Evolutionary conservation across 148 eudicot species (phyloP).

Genomic region (Persicaria maculosa): DNA sequence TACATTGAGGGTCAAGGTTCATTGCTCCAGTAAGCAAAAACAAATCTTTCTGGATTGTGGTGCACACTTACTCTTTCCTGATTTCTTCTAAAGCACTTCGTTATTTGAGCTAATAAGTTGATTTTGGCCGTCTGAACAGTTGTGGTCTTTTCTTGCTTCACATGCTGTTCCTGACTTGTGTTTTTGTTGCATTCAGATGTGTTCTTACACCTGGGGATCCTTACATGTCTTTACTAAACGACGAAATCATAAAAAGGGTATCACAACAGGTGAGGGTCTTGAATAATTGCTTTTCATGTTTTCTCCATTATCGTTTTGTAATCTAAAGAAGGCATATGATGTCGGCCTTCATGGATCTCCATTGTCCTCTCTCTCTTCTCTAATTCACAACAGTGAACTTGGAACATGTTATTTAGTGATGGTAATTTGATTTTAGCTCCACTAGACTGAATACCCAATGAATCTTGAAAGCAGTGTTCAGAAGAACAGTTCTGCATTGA

Average conservation of each 20-base stretch:
- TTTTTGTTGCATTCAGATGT: constrained; percentile 55
- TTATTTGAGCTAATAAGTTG: not conserved
- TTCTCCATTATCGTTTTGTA: not conserved
- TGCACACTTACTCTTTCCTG: not conserved
- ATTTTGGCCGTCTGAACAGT: not conserved
- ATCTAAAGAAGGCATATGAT: not conserved
- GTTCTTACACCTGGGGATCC: constrained; percentile 99
- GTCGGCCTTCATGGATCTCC: not conserved
- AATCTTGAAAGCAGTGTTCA: not conserved
- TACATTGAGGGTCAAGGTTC: constrained; percentile 91
- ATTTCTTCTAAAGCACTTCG: not conserved
- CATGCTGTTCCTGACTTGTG: constrained; percentile 7
- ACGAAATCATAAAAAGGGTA: constrained; percentile 73
- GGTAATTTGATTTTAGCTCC: not conserved
- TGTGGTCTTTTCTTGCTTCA: constrained; percentile 2
- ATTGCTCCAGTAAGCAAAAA: constrained; percentile 75
- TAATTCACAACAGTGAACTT: not conserved
- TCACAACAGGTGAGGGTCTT: constrained; percentile 60
- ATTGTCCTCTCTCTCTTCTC: not conserved
- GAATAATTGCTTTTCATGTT: not conserved
- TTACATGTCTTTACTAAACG: constrained; percentile 89
- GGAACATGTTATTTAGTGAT: not conserved
- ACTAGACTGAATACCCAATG: not conserved
- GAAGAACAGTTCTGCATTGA: not conserved
- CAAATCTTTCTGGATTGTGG: not conserved